These are phyloP conservation scores for Fusarium avenaceum DNA, from an alignment of 2,329 filamentous ascomycete genomes.

Conservation along the genomic window DNA sequence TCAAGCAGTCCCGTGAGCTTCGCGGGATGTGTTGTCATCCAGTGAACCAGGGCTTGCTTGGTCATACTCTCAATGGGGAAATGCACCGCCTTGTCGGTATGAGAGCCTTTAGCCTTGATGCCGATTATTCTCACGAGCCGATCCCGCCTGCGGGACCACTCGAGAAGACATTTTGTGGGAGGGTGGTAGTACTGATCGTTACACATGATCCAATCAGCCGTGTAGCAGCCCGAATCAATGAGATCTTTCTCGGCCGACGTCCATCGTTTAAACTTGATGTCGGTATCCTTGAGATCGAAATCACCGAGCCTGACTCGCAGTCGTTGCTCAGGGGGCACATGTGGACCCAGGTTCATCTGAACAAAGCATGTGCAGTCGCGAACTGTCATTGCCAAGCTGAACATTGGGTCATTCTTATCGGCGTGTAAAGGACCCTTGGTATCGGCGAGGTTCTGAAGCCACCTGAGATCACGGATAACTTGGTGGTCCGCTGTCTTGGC, in stretches of 20 bases:
- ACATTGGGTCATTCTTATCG: constrained; percentile 59
- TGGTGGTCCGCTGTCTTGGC: constrained; percentile 52
- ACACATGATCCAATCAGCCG: constrained; percentile 56
- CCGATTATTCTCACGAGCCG: constrained; percentile 42
- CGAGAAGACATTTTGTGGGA: constrained; percentile 55
- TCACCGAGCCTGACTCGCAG: constrained; percentile 77
- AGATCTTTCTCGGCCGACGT: constrained; percentile 71
- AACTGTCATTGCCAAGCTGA: constrained; percentile 82
- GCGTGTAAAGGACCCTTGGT: constrained; percentile 59
- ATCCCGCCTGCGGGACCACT: constrained; percentile 46
- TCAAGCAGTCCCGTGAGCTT: constrained; percentile 45
- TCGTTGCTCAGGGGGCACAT: constrained; percentile 40
- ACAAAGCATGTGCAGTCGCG: constrained; percentile 84
- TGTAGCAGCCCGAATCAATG: constrained; percentile 78
- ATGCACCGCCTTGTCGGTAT: constrained; percentile 30
- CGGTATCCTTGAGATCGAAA: constrained; percentile 80
- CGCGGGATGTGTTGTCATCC: constrained; percentile 39
- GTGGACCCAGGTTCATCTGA: constrained; percentile 61
- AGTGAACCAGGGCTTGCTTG: constrained; percentile 30
- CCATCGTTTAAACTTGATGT: constrained; percentile 78
- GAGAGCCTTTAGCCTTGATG: constrained; percentile 38
- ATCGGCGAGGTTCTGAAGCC: constrained; percentile 60
- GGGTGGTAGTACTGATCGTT: constrained; percentile 53
- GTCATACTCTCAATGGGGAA: constrained; percentile 32
- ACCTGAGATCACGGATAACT: constrained; percentile 53